These are phyloP conservation scores for Marasmius fiardii DNA, from an alignment of 1,284 basidiomycete genomes.

Conservation along the genomic window DNA sequence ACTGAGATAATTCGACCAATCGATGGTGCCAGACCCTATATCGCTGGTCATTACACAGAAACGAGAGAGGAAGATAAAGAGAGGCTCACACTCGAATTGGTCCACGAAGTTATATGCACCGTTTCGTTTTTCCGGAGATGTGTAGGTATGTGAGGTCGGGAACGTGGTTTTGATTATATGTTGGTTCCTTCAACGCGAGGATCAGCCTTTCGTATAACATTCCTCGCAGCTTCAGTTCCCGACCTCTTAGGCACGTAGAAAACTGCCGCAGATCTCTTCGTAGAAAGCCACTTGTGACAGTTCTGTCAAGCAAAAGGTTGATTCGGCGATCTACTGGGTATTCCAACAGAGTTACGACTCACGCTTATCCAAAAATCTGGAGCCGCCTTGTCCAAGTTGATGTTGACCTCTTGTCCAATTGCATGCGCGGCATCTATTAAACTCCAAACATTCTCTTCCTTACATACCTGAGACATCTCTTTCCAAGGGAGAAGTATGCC, in stretches of 20 bases:
- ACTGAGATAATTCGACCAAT: slow-evolving; percentile 52
- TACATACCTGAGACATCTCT: slow-evolving; percentile 67
- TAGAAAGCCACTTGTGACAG: slow-evolving; percentile 83
- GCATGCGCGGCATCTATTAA: slow-evolving; percentile 87
- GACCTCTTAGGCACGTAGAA: slow-evolving; percentile 79
- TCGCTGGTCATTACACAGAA: slow-evolving; percentile 2
- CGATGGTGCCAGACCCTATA: slow-evolving; percentile 71
- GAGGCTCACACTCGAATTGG: slow-evolving; percentile 56
- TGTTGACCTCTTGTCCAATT: slow-evolving; percentile 62
- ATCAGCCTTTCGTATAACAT: background rate
- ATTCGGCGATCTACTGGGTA: background rate
- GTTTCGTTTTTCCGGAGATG: slow-evolving; percentile 33
- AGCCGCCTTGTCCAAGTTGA: slow-evolving; percentile 55
- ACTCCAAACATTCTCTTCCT: slow-evolving; percentile 63
- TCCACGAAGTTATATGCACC: slow-evolving; percentile 44
- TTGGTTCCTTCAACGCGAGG: slow-evolving; percentile 57
- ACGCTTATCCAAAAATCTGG: slow-evolving; percentile 85
- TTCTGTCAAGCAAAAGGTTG: slow-evolving; percentile 43
- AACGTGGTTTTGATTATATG: slow-evolving; percentile 71
- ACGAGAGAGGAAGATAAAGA: slow-evolving; percentile 12
- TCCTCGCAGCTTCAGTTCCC: slow-evolving; percentile 13
- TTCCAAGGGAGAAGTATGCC: slow-evolving; percentile 80
- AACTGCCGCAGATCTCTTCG: slow-evolving; percentile 69
- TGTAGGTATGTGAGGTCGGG: slow-evolving; percentile 69
- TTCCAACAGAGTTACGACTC: slow-evolving; percentile 19